phyloP scores from a whole-genome alignment of 371 early-diverging fungal species.

The Haplosporangium sp. region DNA sequence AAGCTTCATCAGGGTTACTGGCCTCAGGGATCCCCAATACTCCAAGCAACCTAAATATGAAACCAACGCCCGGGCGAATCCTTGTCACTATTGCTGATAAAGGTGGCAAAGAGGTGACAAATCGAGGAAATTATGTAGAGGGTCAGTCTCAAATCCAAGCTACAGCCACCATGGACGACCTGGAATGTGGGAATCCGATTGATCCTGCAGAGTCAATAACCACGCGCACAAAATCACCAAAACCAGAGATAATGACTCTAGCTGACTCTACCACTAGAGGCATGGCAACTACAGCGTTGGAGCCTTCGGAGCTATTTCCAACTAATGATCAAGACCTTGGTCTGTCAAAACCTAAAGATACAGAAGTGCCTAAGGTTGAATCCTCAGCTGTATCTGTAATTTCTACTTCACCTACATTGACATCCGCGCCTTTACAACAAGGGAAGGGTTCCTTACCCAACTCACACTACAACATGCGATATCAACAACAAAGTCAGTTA shows the following conservation, averaged over 20 bases:
- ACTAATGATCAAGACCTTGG: neutral
- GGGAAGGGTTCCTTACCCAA: neutral
- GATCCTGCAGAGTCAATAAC: neutral
- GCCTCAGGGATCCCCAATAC: neutral
- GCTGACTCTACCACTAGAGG: neutral
- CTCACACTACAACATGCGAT: neutral
- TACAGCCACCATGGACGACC: constrained; percentile 20
- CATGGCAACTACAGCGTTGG: neutral
- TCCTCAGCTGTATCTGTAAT: constrained; percentile 4
- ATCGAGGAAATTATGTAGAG: neutral
- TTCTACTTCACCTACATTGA: constrained; percentile 14
- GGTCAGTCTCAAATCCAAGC: constrained; percentile 20
- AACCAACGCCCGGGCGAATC: neutral
- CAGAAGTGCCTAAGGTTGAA: neutral
- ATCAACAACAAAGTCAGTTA: neutral
- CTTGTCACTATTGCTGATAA: constrained; percentile 5
- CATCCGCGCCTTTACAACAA: neutral
- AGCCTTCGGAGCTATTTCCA: constrained; percentile 3
- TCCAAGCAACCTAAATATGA: neutral
- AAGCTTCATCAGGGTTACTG: neutral
- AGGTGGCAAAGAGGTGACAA: neutral
- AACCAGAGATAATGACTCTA: neutral
- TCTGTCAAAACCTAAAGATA: neutral
- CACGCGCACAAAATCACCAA: neutral
- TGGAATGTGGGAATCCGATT: constrained; percentile 1